Conservation (phyloP, 805 yeast species). For the Cyberlindnera nakhonratchasimensis region DNA sequence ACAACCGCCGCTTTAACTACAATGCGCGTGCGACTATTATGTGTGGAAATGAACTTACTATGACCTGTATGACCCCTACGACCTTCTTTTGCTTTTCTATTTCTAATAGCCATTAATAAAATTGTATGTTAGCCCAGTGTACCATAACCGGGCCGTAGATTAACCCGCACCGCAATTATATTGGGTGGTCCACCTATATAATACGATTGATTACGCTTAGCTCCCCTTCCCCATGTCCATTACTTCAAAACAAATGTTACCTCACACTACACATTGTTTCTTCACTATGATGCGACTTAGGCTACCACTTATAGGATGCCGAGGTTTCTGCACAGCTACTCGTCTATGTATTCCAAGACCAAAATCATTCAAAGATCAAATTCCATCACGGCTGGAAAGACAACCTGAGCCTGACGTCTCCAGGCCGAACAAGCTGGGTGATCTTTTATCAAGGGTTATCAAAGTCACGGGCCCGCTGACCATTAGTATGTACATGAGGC, state of each 20-base stretch:
- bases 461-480: slow-evolving; percentile 71
- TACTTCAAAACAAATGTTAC: no score
- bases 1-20: slow-evolving; percentile 43
- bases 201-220: no score
- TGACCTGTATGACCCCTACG: no score
- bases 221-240: no score
- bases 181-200: no score
- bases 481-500: slow-evolving; percentile 71
- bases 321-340: neutral
- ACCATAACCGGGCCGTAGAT: no score
- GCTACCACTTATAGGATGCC: neutral
- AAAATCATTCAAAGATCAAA: slow-evolving; percentile 1
- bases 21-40: no score
- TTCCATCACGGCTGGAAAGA: slow-evolving; percentile 3
- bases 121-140: no score
- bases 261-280: neutral
- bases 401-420: neutral
- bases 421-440: slow-evolving; percentile 9
- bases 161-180: no score
- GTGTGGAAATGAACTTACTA: no score
- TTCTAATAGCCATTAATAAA: no score
- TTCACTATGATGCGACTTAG: neutral
- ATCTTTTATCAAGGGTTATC: slow-evolving; percentile 31
- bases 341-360: neutral
- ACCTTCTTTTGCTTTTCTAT: no score